Percentiles rank a stretch among this genome's conserved stretches.
Evolutionary conservation across 2,329 filamentous ascomycete species (phyloP).

Genomic region (Xenoacremonium recifei): DNA sequence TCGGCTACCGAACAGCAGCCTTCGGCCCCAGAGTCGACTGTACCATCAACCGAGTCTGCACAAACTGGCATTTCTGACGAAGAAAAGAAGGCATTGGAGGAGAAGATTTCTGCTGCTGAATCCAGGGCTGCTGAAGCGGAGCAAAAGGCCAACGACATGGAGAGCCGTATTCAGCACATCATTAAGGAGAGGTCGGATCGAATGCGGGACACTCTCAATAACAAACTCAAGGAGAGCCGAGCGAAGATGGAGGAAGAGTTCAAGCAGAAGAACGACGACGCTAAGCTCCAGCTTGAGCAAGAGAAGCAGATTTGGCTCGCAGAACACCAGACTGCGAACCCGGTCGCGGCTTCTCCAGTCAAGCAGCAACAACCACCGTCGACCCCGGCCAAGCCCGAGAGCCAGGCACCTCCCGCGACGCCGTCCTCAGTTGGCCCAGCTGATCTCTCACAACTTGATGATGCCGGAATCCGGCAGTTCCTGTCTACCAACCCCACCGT

Average conservation of each 20-base stretch:
- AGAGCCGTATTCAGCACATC: constrained; percentile 58
- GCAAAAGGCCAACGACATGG: constrained; percentile 60
- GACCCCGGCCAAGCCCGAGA: constrained; percentile 41
- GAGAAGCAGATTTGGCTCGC: constrained; percentile 62
- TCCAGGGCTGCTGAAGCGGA: constrained; percentile 64
- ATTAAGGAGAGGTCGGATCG: constrained; percentile 66
- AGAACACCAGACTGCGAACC: constrained; percentile 40
- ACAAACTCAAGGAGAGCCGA: constrained; percentile 67
- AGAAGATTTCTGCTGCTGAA: constrained; percentile 59
- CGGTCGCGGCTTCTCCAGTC: constrained; percentile 19
- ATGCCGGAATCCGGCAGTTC: constrained; percentile 56
- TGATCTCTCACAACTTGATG: constrained; percentile 50
- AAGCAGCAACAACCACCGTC: constrained; percentile 23
- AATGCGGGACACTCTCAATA: constrained; percentile 67
- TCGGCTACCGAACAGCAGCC: background rate
- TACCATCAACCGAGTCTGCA: constrained; percentile 14
- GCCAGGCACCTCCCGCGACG: constrained; percentile 34
- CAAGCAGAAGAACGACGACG: constrained; percentile 52
- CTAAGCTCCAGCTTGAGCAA: constrained; percentile 59
- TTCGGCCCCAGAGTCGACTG: constrained; percentile 12
- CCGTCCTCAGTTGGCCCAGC: constrained; percentile 30
- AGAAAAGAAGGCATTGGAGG: constrained; percentile 60
- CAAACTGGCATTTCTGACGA: constrained; percentile 45
- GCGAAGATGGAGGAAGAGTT: constrained; percentile 50
- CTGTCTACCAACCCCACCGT: constrained; percentile 55